Conservation (phyloP, 352 stramenopile species). For the Halophytophthora batemanensis region DNA sequence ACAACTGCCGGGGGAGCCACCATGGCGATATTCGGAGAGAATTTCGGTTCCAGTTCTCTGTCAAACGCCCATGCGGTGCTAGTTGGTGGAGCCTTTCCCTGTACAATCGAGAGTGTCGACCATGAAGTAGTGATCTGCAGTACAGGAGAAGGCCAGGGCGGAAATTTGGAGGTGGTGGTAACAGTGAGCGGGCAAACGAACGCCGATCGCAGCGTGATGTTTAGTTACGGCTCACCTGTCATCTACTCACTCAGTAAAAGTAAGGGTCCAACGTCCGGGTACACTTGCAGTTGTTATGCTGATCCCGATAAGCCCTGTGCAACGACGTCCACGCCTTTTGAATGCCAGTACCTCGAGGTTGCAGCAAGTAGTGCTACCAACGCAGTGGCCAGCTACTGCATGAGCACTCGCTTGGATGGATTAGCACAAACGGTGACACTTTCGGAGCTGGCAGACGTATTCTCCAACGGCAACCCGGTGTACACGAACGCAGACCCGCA, state of each 20-base stretch:
- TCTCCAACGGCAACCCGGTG: conserved; percentile 40
- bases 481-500: conserved; percentile 16
- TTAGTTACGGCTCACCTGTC: conserved; percentile 43
- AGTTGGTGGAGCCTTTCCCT: conserved; percentile 28
- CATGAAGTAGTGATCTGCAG: conserved; percentile 37
- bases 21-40: conserved; percentile 43
- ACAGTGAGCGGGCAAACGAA: conserved; percentile 34
- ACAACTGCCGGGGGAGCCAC: conserved; percentile 40
- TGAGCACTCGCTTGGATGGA: conserved; percentile 23
- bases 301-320: conserved; percentile 39
- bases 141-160: conserved; percentile 41
- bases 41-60: conserved; percentile 48
- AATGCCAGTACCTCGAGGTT: conserved; percentile 32
- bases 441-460: conserved; percentile 26
- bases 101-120: conserved; percentile 27
- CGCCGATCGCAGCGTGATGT: conserved; percentile 17
- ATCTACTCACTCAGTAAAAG: conserved; percentile 35
- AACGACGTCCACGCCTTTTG: conserved; percentile 32
- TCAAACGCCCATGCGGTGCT: conserved; percentile 32
- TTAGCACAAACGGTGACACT: conserved; percentile 24
- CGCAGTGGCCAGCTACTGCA: conserved; percentile 26
- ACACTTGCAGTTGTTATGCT: conserved; percentile 39
- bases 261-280: conserved; percentile 47
- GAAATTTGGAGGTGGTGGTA: conserved; percentile 31
- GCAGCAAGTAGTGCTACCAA: conserved; percentile 9